Base-by-base conservation (phyloP, 768 basidiomycete species). In the Coprinopsis strossmayeri region DNA sequence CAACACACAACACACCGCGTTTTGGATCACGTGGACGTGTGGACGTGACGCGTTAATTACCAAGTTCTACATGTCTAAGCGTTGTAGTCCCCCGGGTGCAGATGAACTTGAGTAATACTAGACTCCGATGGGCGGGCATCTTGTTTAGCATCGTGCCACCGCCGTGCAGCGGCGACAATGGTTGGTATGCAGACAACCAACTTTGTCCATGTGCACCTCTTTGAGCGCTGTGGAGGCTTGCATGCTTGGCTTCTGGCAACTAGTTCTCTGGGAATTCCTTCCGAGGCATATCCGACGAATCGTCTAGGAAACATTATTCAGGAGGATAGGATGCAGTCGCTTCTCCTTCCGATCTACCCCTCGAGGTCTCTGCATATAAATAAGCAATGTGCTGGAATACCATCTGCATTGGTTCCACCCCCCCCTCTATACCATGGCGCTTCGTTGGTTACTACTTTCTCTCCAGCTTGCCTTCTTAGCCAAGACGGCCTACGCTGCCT, bases 401-500 rank as follows among this genome's bases (percentile, higher is more conserved):
- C n/a, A 23, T 25, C 15, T 9, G 4, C 17, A 34, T 25, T 34
- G 5, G 30, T 34, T 23, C 39, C 10, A n/a, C n/a, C n/a, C n/a
- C n/a, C n/a, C n/a, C n/a, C n/a, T n/a, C n/a, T n/a, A n/a, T n/a
- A n/a, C 34, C n/a, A 37, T 44, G 17, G 41, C 23, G 32, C 20
- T 45, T n/a, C 42, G 24, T 23, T 37, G 41, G n/a, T 13, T 45
- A 15, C 25, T 45, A 5, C 24, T 26, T 17, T 35, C 39, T 18
- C 30, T 50, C 11, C 42, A 18, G 15, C 15, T 43, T 24, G 26
- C 43, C n/a, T 21, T 50, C 11, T 11, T 44, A 7, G 43, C 42
- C 5, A 44, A 38, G n/a, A 34, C 43, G 11, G 50, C 43, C 17
- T 41, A 25, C 9, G 53, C 53, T 1, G 53, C 42, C 10, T 68